Evolutionary conservation across 2,329 filamentous ascomycete genomes (phyloP).

Genomic region (Calonectria fujianensis): DNA sequence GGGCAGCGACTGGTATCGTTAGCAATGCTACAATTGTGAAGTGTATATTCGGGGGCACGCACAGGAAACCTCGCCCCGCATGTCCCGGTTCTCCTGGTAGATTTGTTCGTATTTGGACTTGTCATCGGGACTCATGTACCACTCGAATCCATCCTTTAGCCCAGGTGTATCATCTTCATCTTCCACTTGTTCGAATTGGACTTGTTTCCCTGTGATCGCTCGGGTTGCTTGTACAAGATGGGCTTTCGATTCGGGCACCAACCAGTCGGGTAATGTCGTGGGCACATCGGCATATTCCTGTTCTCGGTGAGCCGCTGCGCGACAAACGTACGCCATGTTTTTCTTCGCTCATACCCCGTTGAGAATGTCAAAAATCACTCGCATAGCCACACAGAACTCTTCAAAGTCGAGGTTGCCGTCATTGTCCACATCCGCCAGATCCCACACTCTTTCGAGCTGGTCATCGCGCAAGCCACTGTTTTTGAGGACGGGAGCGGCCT

Average conservation of each 20-base stretch:
- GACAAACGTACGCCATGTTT: slow-evolving; percentile 18
- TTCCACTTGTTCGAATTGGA: slow-evolving; percentile 89
- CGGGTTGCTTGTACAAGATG: slow-evolving; percentile 90
- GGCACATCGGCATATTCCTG: slow-evolving; percentile 96
- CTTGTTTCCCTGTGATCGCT: slow-evolving; percentile 85
- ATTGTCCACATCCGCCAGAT: slow-evolving; percentile 96
- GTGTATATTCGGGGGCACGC: slow-evolving; percentile 58
- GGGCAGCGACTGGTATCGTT: slow-evolving; percentile 78
- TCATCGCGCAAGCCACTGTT: slow-evolving; percentile 78
- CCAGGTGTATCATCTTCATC: slow-evolving; percentile 88
- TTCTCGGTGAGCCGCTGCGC: slow-evolving; percentile 42
- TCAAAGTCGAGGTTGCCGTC: slow-evolving; percentile 99
- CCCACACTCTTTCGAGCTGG: slow-evolving; percentile 98
- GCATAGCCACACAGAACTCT: slow-evolving; percentile 99
- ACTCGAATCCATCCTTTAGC: slow-evolving; percentile 97
- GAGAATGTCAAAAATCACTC: slow-evolving; percentile 96
- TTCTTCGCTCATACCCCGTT: slow-evolving; percentile 81
- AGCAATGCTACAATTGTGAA: slow-evolving; percentile 35
- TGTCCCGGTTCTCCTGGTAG: slow-evolving; percentile 93
- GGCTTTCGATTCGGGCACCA: slow-evolving; percentile 95
- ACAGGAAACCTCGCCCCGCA: slow-evolving; percentile 89
- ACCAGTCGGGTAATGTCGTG: slow-evolving; percentile 90
- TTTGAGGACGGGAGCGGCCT: slow-evolving; percentile 77
- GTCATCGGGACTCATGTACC: slow-evolving; percentile 97
- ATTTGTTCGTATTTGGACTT: slow-evolving; percentile 98